phyloP scores from a whole-genome alignment of 352 stramenopile species.

The Heterotrichella gracilis region DNA sequence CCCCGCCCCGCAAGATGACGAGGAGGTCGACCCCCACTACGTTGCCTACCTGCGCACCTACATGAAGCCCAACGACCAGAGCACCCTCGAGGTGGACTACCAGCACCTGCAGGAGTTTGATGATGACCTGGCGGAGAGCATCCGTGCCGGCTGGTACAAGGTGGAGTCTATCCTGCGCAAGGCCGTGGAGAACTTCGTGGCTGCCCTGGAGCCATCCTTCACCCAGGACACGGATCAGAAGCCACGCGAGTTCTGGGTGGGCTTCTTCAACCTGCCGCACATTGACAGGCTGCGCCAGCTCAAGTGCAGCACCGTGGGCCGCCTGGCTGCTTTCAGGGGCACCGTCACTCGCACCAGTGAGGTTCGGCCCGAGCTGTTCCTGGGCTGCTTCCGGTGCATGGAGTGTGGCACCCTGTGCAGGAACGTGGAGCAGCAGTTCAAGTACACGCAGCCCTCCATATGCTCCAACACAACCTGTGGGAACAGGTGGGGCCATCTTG shows the following conservation, averaged over 20 bases:
- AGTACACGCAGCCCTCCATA: conserved; percentile 69
- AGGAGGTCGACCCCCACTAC: conserved; percentile 13
- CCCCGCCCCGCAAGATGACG: not conserved
- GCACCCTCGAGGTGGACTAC: conserved; percentile 20
- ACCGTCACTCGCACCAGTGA: conserved; percentile 87
- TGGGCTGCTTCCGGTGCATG: conserved; percentile 60
- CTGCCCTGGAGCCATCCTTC: conserved; percentile 24
- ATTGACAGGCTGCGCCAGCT: conserved; percentile 48
- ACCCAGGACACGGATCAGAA: conserved; percentile 13
- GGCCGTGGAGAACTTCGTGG: conserved; percentile 25
- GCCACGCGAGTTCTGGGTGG: not conserved
- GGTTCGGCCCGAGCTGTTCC: conserved; percentile 73
- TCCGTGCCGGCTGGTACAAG: conserved; percentile 16
- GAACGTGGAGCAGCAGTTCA: conserved; percentile 78
- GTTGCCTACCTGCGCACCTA: conserved; percentile 12
- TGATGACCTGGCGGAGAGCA: conserved; percentile 12
- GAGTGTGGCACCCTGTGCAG: conserved; percentile 58
- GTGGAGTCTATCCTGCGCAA: conserved; percentile 23
- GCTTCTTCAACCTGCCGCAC: conserved; percentile 6
- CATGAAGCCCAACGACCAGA: conserved; percentile 19
- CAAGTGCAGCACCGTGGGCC: conserved; percentile 53
- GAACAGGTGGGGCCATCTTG: conserved; percentile 32
- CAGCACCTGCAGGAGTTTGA: conserved; percentile 18
- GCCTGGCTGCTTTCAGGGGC: conserved; percentile 54
- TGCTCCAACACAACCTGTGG: conserved; percentile 76